Conservation (phyloP, 345 rosid species). For the Pugionium cornutum region DNA sequence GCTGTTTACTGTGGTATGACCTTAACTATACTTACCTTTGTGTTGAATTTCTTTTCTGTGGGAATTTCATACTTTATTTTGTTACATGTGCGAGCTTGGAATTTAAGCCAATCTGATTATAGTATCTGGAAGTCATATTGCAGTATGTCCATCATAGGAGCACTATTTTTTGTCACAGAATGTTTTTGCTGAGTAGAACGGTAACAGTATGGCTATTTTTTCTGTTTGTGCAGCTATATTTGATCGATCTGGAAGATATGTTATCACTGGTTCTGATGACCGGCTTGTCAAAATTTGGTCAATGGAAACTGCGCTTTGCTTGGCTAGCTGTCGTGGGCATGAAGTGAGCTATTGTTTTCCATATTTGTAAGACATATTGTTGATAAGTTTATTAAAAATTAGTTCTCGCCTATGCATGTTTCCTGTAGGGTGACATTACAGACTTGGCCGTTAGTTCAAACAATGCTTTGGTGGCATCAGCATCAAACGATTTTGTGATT, state of each 20-base stretch:
- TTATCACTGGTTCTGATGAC: slow-evolving; percentile 96
- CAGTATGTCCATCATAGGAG: slow-evolving; percentile 19
- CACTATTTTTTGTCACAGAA: slow-evolving; percentile 13
- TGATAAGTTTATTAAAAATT: slow-evolving; percentile 19
- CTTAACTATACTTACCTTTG: slow-evolving; percentile 24
- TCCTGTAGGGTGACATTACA: slow-evolving; percentile 88
- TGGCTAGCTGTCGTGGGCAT: slow-evolving; percentile 99
- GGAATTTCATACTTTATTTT: slow-evolving; percentile 26
- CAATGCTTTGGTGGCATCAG: slow-evolving; percentile 92
- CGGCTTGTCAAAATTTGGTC: slow-evolving; percentile 99
- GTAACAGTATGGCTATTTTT: slow-evolving; percentile 24
- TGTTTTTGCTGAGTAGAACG: slow-evolving; percentile 19
- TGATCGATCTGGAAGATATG: slow-evolving; percentile 95
- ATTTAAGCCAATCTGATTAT: neutral
- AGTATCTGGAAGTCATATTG: slow-evolving; percentile 25
- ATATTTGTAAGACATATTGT: slow-evolving; percentile 29
- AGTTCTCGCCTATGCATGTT: slow-evolving; percentile 29
- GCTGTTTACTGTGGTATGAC: slow-evolving; percentile 96
- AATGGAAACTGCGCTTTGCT: slow-evolving; percentile 98
- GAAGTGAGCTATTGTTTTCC: slow-evolving; percentile 64
- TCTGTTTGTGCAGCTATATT: slow-evolving; percentile 65
- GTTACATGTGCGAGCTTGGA: slow-evolving; percentile 24
- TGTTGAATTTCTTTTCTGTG: slow-evolving; percentile 30
- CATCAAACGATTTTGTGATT: slow-evolving; percentile 95
- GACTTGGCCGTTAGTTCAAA: slow-evolving; percentile 97